Conservation (phyloP, 495 filamentous ascomycete species). For the Penicillium ochrochloron region DNA sequence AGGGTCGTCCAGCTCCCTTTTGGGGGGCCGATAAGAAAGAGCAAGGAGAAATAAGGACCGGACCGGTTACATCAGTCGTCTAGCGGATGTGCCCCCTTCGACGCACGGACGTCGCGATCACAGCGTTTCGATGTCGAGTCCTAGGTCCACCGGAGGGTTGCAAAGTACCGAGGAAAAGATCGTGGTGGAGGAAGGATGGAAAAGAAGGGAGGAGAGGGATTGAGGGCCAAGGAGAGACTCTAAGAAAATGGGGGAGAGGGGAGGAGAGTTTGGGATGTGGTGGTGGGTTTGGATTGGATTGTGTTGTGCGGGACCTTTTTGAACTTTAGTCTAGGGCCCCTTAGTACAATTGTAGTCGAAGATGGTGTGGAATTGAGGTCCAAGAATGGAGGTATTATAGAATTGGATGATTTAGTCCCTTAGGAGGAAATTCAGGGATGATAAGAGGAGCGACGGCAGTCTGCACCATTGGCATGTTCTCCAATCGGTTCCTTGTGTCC, state of each 20-base stretch:
- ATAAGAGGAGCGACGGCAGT: background rate
- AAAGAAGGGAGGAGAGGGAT: background rate
- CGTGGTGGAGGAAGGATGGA: slow-evolving; percentile 3
- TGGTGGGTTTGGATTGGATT: slow-evolving; percentile 10
- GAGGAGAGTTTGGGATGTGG: slow-evolving; percentile 14
- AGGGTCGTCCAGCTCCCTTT: slow-evolving; percentile 24
- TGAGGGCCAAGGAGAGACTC: slow-evolving; percentile 11
- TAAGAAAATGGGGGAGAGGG: background rate
- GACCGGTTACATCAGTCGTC: slow-evolving; percentile 48
- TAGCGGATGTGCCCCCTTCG: slow-evolving; percentile 17
- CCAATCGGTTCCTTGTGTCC: background rate
- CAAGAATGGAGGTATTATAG: background rate
- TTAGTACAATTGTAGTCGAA: background rate
- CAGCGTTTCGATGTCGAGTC: slow-evolving; percentile 11
- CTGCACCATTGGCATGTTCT: background rate
- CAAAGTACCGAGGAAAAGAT: slow-evolving; percentile 2
- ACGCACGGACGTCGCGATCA: slow-evolving; percentile 25
- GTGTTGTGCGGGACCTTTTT: slow-evolving; percentile 13
- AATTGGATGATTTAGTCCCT: background rate
- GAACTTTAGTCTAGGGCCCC: slow-evolving; percentile 5
- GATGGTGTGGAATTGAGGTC: background rate
- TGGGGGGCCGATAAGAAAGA: slow-evolving; percentile 33
- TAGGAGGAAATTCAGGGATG: background rate
- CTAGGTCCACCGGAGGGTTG: slow-evolving; percentile 5
- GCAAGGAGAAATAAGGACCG: slow-evolving; percentile 34